These are phyloP conservation scores for Alternaria conjuncta DNA, from an alignment of 2,329 filamentous ascomycete species.

Conservation along the genomic window DNA sequence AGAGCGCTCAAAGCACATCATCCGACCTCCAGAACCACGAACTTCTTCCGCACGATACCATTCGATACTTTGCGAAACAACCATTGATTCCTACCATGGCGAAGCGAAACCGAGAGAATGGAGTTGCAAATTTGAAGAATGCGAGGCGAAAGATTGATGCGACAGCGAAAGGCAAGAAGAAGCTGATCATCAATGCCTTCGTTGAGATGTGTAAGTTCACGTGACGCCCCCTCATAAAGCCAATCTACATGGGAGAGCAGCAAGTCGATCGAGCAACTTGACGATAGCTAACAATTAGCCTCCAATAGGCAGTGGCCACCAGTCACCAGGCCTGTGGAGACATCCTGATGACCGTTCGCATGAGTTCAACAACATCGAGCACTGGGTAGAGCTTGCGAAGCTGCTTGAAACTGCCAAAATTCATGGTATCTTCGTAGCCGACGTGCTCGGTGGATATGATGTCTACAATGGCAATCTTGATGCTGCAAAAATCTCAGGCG, in stretches of 20 bases:
- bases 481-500: conserved; percentile 66
- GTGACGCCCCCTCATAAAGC: background rate
- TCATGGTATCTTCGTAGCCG: conserved; percentile 52
- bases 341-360: conserved; percentile 70
- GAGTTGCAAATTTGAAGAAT: conserved; percentile 23
- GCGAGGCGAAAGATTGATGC: conserved; percentile 17
- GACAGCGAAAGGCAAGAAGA: conserved; percentile 34
- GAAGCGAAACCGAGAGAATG: conserved; percentile 18
- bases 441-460: conserved; percentile 66
- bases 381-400: conserved; percentile 49
- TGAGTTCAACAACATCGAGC: conserved; percentile 55
- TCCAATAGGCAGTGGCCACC: conserved; percentile 36
- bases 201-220: conserved; percentile 48
- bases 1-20: conserved; percentile 35
- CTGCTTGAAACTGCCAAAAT: conserved; percentile 49
- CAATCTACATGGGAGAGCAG: background rate
- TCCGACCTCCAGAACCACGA: conserved; percentile 16
- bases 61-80: conserved; percentile 9
- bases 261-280: background rate
- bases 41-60: conserved; percentile 26
- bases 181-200: conserved; percentile 53
- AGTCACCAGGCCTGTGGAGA: conserved; percentile 65
- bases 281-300: background rate
- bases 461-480: conserved; percentile 70
- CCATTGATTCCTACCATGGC: conserved; percentile 1